Base-by-base conservation (phyloP, 129 eudicot genomes). In the sunflower (Helianthus annuus) region DNA sequence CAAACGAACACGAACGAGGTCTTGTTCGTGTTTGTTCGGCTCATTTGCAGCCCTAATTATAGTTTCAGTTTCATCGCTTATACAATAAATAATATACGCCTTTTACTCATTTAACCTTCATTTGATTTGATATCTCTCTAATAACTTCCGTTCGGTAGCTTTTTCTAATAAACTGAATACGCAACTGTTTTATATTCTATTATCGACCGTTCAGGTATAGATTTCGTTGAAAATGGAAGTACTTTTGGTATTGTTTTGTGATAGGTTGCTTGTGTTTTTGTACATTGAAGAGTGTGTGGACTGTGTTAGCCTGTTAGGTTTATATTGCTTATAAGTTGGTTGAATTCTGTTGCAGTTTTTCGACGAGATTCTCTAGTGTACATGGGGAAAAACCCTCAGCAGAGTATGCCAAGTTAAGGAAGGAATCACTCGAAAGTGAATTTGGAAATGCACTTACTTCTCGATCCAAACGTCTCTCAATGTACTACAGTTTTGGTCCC, bases 311-410 rank as follows among this genome's bases (percentile, higher is more conserved):
- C 22, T 19, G 22, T 19, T 11, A 53, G 7, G 51, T 70, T 39
- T 52, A 9, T 42, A 7, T 57, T 82, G 48, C 34, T 78, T n/a
- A 61, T 42, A 42, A 42, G 7, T 48, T 4, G 39, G 42, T 2
- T 60, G 10, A 16, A 19, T 72, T 76, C 16, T 56, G 45, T 19
- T 80, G 79, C 90, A 93, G 98, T 67, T 90, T 82, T 79, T 87
- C 97, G 29, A 87, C 90, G 24, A 88, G 79, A 24, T 85, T 75
- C 76, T 83, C 90, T 17, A 93, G 98, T 61, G 92, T 93, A 24
- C 97, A 93, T 73, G 98, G 97, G 9, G 97, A 85, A 71, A 81
- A 83, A 48, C 98, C 97, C 54, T 85, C 98, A 32, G 92, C 98
- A 22, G 96, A 87, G 67, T 93, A 93, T 84, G 98, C 98, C 66